Evolutionary conservation across 345 rosid genomes (phyloP), one percentile per base, ranked within the genome.

Genomic region (Noccaea bulbosa): DNA sequence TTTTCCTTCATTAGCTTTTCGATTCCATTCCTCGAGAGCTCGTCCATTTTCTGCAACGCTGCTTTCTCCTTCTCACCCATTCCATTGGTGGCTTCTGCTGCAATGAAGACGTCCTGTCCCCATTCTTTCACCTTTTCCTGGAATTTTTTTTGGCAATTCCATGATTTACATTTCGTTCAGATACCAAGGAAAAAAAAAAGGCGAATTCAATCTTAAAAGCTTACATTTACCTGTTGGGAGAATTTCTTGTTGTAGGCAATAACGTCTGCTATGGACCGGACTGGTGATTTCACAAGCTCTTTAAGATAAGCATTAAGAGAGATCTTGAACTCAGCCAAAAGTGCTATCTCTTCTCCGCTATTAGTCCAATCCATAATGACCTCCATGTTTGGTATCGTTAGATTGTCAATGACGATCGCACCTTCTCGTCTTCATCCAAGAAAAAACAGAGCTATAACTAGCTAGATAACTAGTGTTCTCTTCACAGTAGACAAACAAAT

Each of bases 101-200:
- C 78, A 16, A 79, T 56, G 47, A 88, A 76, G 4, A 74, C 9
- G 0, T 70, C 81, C 72, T 88, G 91, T 8, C 81, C 86, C 61
- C 81, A 84, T 65, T 80, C 69, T 34, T 87, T 65, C 0, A 67
- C 64, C 79, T 77, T 77, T 54, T 88, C 93, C 97, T 83, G 86
- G 57, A 4, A n/a, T n/a, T 27, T 2, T 39, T 53, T 6, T 58
- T 14, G 4, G 15, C 62, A 48, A 2, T 39, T 39, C 51, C 50
- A 1, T 33, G 48, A 43, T 59, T 8, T 27, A 34, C 53, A 35
- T 44, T 51, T 22, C 46, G 30, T 41, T 56, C 16, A 55, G 11
- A 10, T 39, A 30, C 53, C 14, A 16, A 16, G 22, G 22, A 20
- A 20, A 20, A 20, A 17, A 24, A 24, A 74, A 39, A 14, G 14